phyloP scores from a whole-genome alignment of 352 stramenopile genomes.

The Phytopythium helicoides region DNA sequence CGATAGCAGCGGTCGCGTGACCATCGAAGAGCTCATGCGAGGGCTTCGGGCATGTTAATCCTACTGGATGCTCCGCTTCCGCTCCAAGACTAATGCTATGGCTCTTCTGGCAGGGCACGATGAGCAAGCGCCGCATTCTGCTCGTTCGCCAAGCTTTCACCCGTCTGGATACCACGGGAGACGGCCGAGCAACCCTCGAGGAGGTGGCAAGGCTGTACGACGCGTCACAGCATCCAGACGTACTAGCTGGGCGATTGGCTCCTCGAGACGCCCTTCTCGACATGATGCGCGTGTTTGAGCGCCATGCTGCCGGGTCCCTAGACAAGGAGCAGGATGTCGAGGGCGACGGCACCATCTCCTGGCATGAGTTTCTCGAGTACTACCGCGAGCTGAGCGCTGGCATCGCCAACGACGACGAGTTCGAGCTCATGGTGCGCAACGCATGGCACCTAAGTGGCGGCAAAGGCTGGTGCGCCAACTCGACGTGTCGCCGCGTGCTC shows the following conservation, averaged over 20 bases:
- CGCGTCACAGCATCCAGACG: slow-evolving; percentile 76
- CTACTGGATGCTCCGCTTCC: too few relatives aligned
- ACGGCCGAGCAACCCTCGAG: slow-evolving; percentile 58
- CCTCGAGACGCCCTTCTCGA: slow-evolving; percentile 72
- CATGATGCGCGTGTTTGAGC: slow-evolving; percentile 78
- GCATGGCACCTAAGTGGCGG: slow-evolving; percentile 87
- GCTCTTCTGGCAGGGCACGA: slow-evolving; percentile 41
- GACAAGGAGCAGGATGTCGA: not conserved
- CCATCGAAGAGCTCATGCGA: slow-evolving; percentile 87
- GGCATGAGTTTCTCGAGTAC: slow-evolving; percentile 87
- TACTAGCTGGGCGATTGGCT: slow-evolving; percentile 58
- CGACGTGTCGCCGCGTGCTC: slow-evolving; percentile 67
- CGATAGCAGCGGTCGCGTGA: slow-evolving; percentile 82
- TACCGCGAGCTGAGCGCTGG: slow-evolving; percentile 87
- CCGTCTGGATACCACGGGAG: slow-evolving; percentile 57
- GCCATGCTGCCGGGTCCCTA: slow-evolving; percentile 10
- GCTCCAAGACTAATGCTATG: not conserved
- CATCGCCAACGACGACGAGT: slow-evolving; percentile 83
- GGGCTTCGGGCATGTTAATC: slow-evolving; percentile 66
- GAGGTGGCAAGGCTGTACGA: slow-evolving; percentile 79
- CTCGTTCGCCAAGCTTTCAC: slow-evolving; percentile 88
- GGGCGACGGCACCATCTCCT: slow-evolving; percentile 61
- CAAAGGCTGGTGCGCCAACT: slow-evolving; percentile 69
- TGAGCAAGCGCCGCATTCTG: slow-evolving; percentile 74
- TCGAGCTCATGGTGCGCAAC: slow-evolving; percentile 84